Evolutionary conservation across 148 eudicot species (phyloP), one percentile per base, ranked within the genome.

Genomic region (Rheum nobile): DNA sequence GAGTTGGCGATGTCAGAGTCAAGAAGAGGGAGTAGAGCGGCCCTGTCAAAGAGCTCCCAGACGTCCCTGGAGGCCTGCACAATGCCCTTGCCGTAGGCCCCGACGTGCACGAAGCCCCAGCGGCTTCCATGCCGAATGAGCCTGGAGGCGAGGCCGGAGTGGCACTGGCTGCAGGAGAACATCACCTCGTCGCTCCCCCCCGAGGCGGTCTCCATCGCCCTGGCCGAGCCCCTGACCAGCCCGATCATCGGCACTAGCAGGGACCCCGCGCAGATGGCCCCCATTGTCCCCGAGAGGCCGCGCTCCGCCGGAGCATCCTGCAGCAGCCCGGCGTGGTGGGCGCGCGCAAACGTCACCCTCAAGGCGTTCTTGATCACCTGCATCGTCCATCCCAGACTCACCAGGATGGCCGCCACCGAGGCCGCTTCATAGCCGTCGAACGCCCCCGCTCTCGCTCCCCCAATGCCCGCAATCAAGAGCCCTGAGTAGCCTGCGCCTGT

Each of bases 21-120:
- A 13, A 90, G 80, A 76, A 88, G 34, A 29, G 74, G 76, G 38
- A 77, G 85, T 75, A 90, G 71, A 38, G 76, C 86, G 4, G 72
- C 84, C 75, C 83, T 76, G 48, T 42, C 55, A 59, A 90, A 90
- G 84, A 84, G 79, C 73, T 87, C 89, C 96, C 96, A 88, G 0
- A 84, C 80, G 71, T 88, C 91, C 7, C 31, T 55, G 0, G 96
- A 90, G 17, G 92, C 85, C 76, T 75, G 79, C 24, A 84, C 73
- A n/a, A 88, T 86, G 28, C 88, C 86, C 48, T 84, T 90, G 0
- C 79, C 79, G 21, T 88, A 85, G 9, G 84, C 86, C 12, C 92
- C 96, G 1, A 85, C 85, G 8, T 90, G 86, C 24, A 90, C 90
- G 12, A 88, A 85, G 0, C 91, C 92, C 96, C 96, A 90, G 28